phyloP scores from a whole-genome alignment of 192 early-diverging fungal genomes.

The Geranomyces michiganensis region DNA sequence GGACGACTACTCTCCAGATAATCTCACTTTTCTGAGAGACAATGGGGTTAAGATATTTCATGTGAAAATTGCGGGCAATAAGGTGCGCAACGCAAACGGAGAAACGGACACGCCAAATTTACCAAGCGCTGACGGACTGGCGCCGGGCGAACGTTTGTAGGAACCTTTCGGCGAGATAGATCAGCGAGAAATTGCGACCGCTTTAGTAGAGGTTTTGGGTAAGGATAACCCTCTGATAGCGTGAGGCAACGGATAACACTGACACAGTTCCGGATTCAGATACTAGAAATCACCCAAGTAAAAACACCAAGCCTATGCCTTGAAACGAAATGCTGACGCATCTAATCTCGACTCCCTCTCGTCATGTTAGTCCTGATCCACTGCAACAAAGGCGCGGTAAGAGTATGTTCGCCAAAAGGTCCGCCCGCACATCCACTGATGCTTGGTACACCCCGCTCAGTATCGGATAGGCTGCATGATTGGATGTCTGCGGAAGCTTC shows the following conservation, averaged over 20 bases:
- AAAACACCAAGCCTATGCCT: not conserved
- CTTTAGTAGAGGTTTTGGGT: slow-evolving; percentile 50
- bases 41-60: slow-evolving; percentile 84
- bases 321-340: too few relatives aligned
- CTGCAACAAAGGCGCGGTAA: slow-evolving; percentile 96
- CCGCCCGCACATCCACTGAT: not conserved
- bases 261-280: slow-evolving; percentile 26
- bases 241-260: not conserved
- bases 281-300: slow-evolving; percentile 54
- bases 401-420: not conserved
- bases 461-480: slow-evolving; percentile 96
- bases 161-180: slow-evolving; percentile 59
- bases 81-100: slow-evolving; percentile 53
- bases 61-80: slow-evolving; percentile 90
- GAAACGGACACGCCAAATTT: not conserved
- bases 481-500: slow-evolving; percentile 91
- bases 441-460: slow-evolving; percentile 33
- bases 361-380: slow-evolving; percentile 73
- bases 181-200: slow-evolving; percentile 46
- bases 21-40: slow-evolving; percentile 78
- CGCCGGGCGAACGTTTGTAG: slow-evolving; percentile 7
- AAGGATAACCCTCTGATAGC: not conserved
- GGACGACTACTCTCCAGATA: slow-evolving; percentile 90
- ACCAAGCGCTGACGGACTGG: not conserved
- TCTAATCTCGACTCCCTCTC: not conserved